Evolutionary conservation across 2,329 filamentous ascomycete species (phyloP), one percentile per base, ranked within the genome.

Genomic region (Neonectria magnoliae): DNA sequence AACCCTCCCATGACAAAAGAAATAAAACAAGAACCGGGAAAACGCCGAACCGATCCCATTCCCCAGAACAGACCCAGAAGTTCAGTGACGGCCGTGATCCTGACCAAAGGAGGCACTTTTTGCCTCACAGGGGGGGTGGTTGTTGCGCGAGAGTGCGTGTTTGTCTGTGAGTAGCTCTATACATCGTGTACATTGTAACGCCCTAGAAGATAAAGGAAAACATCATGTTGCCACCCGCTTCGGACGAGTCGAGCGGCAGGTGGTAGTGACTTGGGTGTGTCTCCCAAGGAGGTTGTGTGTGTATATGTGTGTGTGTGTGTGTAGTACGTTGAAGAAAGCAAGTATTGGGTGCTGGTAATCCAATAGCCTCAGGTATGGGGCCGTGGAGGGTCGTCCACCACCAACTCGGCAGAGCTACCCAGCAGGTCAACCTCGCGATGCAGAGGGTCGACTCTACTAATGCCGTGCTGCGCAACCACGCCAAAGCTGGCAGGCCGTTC

Each of bases 391-490:
- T 76, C 83, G 55, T 86, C 81, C 2, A 90, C 81, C 2, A 90
- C 82, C 16, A 90, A 78, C 75, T 90, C 88, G 1, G 87, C 88
- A 7, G 85, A 80, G 66, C 82, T 84, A 20, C 84, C 86, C 2
- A 88, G 74, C 25, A 87, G 78, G 65, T 87, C 81, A 10, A 82
- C 75, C 9, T 79, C 75, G 4, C 73, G 77, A 41, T 79, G 76
- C 22, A 81, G 79, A 5, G 83, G 84, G 57, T 89, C 86, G 20
- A 89, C 80, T 29, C 83, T 82, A 71, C 79, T 87, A 63, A 89
- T 84, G 62, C 80, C 87, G 60, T 88, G 87, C 36, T 88, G 86
- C 62, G 84, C 80, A 22, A 90, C 88, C 59, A 82, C 82, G 20
- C 88, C 88, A 58, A 85, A 84, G 60, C 82, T 88, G 1, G 85